Conservation (phyloP, 768 basidiomycete species). For the Lyophyllum semitale region DNA sequence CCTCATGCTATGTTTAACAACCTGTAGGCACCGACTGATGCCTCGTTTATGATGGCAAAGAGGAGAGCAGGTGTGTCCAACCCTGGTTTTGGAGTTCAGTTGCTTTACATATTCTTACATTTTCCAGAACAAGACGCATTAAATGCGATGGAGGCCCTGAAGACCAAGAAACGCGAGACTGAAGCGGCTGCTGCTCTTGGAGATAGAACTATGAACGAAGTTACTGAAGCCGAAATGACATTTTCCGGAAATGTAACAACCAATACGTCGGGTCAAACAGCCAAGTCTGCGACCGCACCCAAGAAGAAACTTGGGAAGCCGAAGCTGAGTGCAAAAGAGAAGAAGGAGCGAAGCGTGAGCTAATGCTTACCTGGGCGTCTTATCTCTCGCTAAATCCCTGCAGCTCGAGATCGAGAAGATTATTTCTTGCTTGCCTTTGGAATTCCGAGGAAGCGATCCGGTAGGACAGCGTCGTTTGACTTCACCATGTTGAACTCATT, state of each 20-base stretch:
- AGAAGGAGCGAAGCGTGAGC: conserved; percentile 76
- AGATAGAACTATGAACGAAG: conserved; percentile 43
- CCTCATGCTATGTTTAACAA: too few species aligned
- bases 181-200: conserved; percentile 30
- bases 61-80: conserved; percentile 56
- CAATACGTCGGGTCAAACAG: conserved; percentile 33
- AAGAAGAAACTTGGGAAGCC: conserved; percentile 66
- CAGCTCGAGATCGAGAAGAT: conserved; percentile 70
- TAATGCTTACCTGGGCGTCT: background rate
- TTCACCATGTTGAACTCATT: background rate
- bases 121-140: conserved; percentile 59
- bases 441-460: conserved; percentile 88
- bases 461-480: conserved; percentile 43
- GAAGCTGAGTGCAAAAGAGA: conserved; percentile 77
- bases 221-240: conserved; percentile 42
- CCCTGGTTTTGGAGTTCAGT: background rate
- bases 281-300: conserved; percentile 34
- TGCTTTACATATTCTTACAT: background rate
- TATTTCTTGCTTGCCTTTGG: conserved; percentile 77
- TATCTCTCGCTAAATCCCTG: background rate
- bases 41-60: conserved; percentile 59
- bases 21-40: conserved; percentile 62
- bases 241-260: conserved; percentile 40
- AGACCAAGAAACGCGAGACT: conserved; percentile 38
- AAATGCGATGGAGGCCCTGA: conserved; percentile 54